A percentile compares a stretch with the other conserved stretches of the same genome.
phyloP scores from a whole-genome alignment of 1,284 basidiomycete species.

The Trametes sp. region DNA sequence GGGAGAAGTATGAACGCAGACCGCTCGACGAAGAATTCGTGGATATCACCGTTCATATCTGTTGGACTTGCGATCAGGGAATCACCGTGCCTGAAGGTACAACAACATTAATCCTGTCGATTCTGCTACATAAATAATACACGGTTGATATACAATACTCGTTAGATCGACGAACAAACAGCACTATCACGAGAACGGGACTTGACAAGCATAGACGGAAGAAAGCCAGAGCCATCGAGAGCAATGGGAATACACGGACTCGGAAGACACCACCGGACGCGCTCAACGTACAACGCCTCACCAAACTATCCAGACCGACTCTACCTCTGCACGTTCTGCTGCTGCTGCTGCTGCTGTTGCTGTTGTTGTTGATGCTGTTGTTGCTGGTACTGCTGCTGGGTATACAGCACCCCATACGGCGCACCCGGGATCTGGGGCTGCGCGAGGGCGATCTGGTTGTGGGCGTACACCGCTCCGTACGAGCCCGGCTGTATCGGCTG shows the following conservation, averaged over 20 bases:
- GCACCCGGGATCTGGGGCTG: constrained; percentile 49
- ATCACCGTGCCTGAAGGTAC: no score
- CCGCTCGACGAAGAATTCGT: no score
- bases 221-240: constrained; percentile 12
- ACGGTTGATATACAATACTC: constrained; percentile 23
- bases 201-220: constrained; percentile 9
- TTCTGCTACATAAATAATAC: no score
- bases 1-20: no score
- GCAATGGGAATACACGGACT: constrained; percentile 22
- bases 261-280: not conserved
- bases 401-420: constrained; percentile 41
- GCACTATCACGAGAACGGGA: not conserved
- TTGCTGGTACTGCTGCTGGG: constrained; percentile 34
- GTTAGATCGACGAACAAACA: constrained; percentile 14
- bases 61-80: no score
- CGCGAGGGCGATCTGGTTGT: constrained; percentile 42
- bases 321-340: not conserved
- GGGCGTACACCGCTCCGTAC: constrained; percentile 41
- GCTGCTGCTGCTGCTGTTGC: no score
- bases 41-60: no score
- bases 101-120: no score
- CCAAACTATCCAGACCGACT: not conserved
- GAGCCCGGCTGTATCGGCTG: constrained; percentile 45
- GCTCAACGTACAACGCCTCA: not conserved
- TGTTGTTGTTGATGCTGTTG: no score